Percentiles rank a stretch among this genome's conserved stretches.
These are phyloP conservation scores for Populus nigra DNA, from an alignment of 345 rosid species.

Conservation along the genomic window DNA sequence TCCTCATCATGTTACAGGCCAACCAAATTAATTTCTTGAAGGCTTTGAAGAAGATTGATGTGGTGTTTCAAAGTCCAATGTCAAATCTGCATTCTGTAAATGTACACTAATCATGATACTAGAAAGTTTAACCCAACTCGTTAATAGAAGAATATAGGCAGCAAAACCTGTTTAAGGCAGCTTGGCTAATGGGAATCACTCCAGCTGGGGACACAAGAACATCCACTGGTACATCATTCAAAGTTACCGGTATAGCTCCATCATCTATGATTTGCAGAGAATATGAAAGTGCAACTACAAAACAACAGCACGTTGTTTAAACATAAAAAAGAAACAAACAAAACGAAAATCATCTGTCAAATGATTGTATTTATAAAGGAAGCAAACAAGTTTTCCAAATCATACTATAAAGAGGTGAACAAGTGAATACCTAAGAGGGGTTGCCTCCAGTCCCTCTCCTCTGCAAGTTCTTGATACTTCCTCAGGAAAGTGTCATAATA, in stretches of 20 bases:
- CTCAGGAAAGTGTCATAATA: conserved; percentile 82
- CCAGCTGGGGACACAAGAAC: conserved; percentile 80
- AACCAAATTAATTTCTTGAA: not conserved
- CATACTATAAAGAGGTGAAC: conserved; percentile 1
- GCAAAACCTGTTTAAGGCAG: conserved; percentile 58
- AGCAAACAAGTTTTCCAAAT: not conserved
- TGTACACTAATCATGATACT: not conserved
- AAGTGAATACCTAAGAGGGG: conserved; percentile 65
- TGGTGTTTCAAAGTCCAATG: conserved; percentile 11
- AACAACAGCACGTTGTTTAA: conserved; percentile 9
- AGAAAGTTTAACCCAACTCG: not conserved
- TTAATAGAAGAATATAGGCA: conserved; percentile 2
- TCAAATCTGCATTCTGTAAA: conserved; percentile 35
- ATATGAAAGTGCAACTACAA: conserved; percentile 88
- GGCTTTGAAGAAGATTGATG: conserved; percentile 2
- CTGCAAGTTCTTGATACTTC: conserved; percentile 68
- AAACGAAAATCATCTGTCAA: not conserved
- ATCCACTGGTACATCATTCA: conserved; percentile 59
- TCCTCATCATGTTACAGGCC: not conserved
- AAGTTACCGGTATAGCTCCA: conserved; percentile 58
- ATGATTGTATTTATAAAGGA: not conserved
- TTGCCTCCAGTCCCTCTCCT: conserved; percentile 60
- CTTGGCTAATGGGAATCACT: conserved; percentile 52
- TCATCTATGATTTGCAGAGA: conserved; percentile 78
- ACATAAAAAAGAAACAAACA: not conserved